Evolutionary conservation across 1,139 yeast species (phyloP), one percentile per base, ranked within the genome.

Genomic region (Saccharomyces hybrid): DNA sequence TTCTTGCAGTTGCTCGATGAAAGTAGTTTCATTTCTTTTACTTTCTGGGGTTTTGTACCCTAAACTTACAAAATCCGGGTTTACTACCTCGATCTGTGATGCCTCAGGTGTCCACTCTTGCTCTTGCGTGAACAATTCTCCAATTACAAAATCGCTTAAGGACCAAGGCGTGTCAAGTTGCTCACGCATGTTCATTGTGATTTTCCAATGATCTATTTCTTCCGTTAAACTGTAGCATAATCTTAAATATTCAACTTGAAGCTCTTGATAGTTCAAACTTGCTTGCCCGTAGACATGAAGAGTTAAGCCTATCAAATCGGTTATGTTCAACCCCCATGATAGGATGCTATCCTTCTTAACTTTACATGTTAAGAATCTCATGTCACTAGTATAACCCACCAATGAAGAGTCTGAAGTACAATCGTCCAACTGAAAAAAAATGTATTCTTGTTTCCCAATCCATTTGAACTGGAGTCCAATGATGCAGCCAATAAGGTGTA

Each of bases 361-460:
- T 49, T 61, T 62, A 47, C 65, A 62, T 5, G 48, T 48, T 29
- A 63, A 51, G 38, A 52, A 29, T 9, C 27, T 32, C 3, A 49
- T 26, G 4, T 31, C 41, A n/a, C 42, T 53, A 9, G 47, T 42
- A 4, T 51, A 34, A 16, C 46, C 27, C 9, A 51, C 49, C 8
- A 50, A 38, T 9, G 25, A 11, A 20, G 44, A 20, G 5, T 11
- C 26, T 20, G 44, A 38, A 26, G 64, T 57, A 49, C 60, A 61
- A 52, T 66, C 69, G 56, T 66, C 70, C 3, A 65, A 28, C n/a
- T 51, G 56, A 48, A 64, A 54, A 6, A 63, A 46, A 16, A 62
- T 50, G 44, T 53, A 56, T 26, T 65, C 67, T 20, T 54, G 55
- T 11, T 53, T 51, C 20, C 56, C 55, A 5, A 57, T 58, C 48